Percentiles rank a stretch among this genome's conserved stretches.
phyloP scores from a whole-genome alignment of 1,139 yeast genomes.

The Kodamaea derodonti region DNA sequence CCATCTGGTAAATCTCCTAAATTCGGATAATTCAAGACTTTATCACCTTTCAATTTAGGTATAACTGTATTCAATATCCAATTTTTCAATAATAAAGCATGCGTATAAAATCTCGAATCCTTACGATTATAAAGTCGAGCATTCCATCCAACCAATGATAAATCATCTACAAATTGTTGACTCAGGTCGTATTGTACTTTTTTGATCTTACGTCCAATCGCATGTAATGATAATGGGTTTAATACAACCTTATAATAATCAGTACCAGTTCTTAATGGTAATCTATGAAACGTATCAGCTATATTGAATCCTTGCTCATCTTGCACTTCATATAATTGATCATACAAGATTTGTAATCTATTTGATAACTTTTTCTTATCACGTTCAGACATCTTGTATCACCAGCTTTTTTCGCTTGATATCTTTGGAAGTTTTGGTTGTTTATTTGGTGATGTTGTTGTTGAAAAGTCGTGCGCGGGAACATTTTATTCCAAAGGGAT shows the following conservation, averaged over 20 bases:
- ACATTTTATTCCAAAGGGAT: no score
- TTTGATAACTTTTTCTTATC: slow-evolving; percentile 41
- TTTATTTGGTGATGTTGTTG: neutral
- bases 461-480: no score
- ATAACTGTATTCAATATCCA: slow-evolving; percentile 53
- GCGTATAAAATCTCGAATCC: slow-evolving; percentile 61
- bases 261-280: slow-evolving; percentile 50
- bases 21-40: slow-evolving; percentile 55
- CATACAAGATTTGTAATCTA: slow-evolving; percentile 36
- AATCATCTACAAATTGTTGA: slow-evolving; percentile 68
- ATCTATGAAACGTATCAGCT: slow-evolving; percentile 47
- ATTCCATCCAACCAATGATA: slow-evolving; percentile 85
- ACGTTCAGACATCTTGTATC: slow-evolving; percentile 26
- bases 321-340: slow-evolving; percentile 35
- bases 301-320: slow-evolving; percentile 42
- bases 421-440: neutral
- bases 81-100: slow-evolving; percentile 68
- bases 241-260: slow-evolving; percentile 44
- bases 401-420: neutral
- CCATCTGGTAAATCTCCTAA: slow-evolving; percentile 72
- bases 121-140: slow-evolving; percentile 80
- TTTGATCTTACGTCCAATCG: slow-evolving; percentile 41
- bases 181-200: slow-evolving; percentile 53
- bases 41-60: slow-evolving; percentile 48
- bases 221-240: slow-evolving; percentile 43